Conservation (phyloP, 306 rosid species). For the Elaeagnus macrophylla region DNA sequence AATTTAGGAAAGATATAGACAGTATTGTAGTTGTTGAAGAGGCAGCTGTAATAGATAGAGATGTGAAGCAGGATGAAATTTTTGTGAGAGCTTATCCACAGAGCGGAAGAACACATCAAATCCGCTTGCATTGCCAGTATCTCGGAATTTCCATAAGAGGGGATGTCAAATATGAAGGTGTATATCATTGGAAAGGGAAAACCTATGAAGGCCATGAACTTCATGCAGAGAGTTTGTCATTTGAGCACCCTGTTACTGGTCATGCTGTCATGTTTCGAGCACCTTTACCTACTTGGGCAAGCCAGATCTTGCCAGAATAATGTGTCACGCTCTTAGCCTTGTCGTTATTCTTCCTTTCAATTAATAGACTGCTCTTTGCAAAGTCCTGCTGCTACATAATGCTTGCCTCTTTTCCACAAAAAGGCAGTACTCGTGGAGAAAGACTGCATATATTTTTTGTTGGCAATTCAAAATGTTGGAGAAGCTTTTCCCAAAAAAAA, state of each 20-base stretch:
- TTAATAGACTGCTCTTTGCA: not conserved
- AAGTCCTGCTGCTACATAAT: not conserved
- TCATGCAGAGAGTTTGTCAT: constrained; percentile 74
- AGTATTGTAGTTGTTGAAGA: constrained; percentile 43
- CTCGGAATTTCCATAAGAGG: constrained; percentile 78
- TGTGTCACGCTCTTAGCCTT: not conserved
- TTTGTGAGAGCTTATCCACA: constrained; percentile 64
- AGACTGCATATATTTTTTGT: no score
- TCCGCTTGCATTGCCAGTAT: constrained; percentile 83
- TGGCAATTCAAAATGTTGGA: no score
- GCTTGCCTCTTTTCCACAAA: not conserved
- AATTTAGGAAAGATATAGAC: constrained; percentile 22
- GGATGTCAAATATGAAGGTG: constrained; percentile 92
- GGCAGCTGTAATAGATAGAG: constrained; percentile 23
- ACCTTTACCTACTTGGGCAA: constrained; percentile 68
- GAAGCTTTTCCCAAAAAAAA: no score
- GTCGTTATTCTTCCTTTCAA: not conserved
- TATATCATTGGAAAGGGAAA: constrained; percentile 50
- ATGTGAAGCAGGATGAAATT: constrained; percentile 38
- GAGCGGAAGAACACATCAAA: constrained; percentile 93
- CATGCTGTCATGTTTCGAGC: constrained; percentile 36
- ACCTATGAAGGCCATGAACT: constrained; percentile 55
- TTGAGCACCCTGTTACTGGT: constrained; percentile 69
- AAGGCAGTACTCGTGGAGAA: not conserved
- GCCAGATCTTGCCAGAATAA: constrained; percentile 28